These are phyloP conservation scores for Pseudogymnoascus sp. DNA, from an alignment of 2,329 filamentous ascomycete species.

Conservation along the genomic window DNA sequence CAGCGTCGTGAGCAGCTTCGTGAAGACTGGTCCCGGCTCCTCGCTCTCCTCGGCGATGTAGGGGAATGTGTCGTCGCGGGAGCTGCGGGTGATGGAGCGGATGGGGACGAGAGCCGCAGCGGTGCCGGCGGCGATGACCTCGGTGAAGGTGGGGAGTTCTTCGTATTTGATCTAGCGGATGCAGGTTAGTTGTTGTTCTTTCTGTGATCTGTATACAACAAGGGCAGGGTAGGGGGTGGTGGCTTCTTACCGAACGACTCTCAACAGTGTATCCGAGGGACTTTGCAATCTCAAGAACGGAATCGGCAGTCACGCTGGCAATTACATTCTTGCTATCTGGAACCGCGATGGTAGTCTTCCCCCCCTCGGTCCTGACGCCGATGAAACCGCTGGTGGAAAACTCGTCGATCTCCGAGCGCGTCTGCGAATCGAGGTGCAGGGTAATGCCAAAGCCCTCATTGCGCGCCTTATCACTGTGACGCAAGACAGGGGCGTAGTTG, in stretches of 20 bases:
- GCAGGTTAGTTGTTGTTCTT: conserved; percentile 24
- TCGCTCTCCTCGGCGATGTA: conserved; percentile 50
- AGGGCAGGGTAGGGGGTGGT: no score
- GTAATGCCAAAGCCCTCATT: conserved; percentile 85
- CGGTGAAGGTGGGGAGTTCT: conserved; percentile 54
- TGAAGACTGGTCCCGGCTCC: conserved; percentile 66
- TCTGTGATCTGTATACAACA: no score
- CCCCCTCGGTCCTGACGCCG: conserved; percentile 55
- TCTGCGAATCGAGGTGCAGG: conserved; percentile 81
- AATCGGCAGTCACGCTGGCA: conserved; percentile 75
- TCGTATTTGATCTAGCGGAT: conserved; percentile 52
- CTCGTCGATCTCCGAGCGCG: conserved; percentile 81
- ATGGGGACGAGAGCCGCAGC: conserved; percentile 88
- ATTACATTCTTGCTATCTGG: conserved; percentile 85
- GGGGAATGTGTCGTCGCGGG: conserved; percentile 42
- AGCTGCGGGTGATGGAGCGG: conserved; percentile 72
- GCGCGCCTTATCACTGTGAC: conserved; percentile 76
- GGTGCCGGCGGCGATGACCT: conserved; percentile 88
- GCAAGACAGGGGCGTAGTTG: conserved; percentile 88
- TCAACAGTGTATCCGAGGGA: conserved; percentile 82
- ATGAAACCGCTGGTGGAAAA: conserved; percentile 94
- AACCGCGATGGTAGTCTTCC: conserved; percentile 66
- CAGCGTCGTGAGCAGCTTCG: conserved; percentile 65
- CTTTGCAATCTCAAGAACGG: conserved; percentile 65
- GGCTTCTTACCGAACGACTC: conserved; percentile 58